phyloP scores from a whole-genome alignment of 306 rosid genomes.

The Vigna unguiculata region DNA sequence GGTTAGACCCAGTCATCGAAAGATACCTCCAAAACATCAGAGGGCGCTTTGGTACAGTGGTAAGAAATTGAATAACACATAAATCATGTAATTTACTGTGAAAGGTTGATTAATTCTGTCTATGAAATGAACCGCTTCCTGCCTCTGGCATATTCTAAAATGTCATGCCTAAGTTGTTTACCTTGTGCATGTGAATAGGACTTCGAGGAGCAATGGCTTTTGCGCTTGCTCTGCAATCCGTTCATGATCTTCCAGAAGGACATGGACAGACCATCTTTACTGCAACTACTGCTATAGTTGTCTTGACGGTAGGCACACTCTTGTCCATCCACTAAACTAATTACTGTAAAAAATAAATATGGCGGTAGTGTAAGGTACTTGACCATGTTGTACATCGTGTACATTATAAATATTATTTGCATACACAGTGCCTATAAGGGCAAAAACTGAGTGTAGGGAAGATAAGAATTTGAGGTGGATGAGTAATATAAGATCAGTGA shows the following conservation, averaged over 20 bases:
- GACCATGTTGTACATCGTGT: not conserved
- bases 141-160: slow-evolving; percentile 30
- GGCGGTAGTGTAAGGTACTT: slow-evolving; percentile 6
- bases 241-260: slow-evolving; percentile 99
- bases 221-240: slow-evolving; percentile 97
- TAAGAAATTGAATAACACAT: slow-evolving; percentile 49
- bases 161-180: slow-evolving; percentile 23
- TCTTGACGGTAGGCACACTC: slow-evolving; percentile 78
- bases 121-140: slow-evolving; percentile 20
- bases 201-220: slow-evolving; percentile 99
- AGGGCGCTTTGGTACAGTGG: slow-evolving; percentile 99
- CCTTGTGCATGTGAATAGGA: slow-evolving; percentile 60
- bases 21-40: slow-evolving; percentile 85
- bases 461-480: slow-evolving; percentile 24
- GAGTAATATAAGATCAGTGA: slow-evolving; percentile 8
- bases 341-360: slow-evolving; percentile 21
- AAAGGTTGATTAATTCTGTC: slow-evolving; percentile 33
- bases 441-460: slow-evolving; percentile 1
- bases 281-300: slow-evolving; percentile 98
- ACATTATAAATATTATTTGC: slow-evolving; percentile 13
- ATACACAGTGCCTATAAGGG: slow-evolving; percentile 14
- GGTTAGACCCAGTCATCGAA: slow-evolving; percentile 78
- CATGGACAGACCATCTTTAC: slow-evolving; percentile 98
- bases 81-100: slow-evolving; percentile 33
- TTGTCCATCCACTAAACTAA: slow-evolving; percentile 34